These are phyloP conservation scores for Pseudozyma pruni DNA, from an alignment of 1,284 basidiomycete species.

Conservation along the genomic window DNA sequence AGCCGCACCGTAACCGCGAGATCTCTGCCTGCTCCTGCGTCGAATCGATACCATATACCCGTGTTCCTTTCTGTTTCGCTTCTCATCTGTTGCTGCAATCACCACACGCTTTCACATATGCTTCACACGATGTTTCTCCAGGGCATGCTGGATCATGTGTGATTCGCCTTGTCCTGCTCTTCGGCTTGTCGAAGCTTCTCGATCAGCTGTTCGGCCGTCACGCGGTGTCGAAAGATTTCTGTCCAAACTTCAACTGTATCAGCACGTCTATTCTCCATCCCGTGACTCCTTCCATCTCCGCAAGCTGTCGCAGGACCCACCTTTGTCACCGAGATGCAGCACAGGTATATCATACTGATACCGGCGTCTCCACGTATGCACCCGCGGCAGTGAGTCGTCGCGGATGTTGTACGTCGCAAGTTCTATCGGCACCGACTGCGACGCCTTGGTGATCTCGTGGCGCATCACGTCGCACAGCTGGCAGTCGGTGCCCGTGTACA, in stretches of 20 bases:
- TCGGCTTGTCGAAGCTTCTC: constrained; percentile 6
- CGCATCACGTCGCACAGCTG: constrained; percentile 61
- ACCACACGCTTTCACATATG: not conserved
- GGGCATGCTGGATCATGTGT: not conserved
- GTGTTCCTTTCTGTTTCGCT: not conserved
- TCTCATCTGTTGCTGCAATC: constrained; percentile 4
- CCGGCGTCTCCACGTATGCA: constrained; percentile 59
- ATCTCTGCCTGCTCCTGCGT: not conserved
- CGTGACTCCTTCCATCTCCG: too few species aligned
- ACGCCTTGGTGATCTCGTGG: constrained; percentile 39
- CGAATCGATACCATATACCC: constrained; percentile 16
- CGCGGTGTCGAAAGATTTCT: constrained; percentile 49
- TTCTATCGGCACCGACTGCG: constrained; percentile 33
- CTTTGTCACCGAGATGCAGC: constrained; percentile 46
- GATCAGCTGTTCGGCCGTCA: constrained; percentile 29
- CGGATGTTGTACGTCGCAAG: constrained; percentile 62
- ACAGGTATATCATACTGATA: constrained; percentile 67
- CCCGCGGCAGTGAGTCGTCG: constrained; percentile 53
- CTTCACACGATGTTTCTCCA: not conserved
- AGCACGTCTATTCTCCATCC: too few species aligned
- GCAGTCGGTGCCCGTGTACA: constrained; percentile 65
- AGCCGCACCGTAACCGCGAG: constrained; percentile 1
- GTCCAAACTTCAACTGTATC: too few species aligned
- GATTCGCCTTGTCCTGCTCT: constrained; percentile 1
- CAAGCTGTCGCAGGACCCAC: constrained; percentile 5